A percentile compares a stretch with the other conserved stretches of the same genome.
These are phyloP conservation scores for Aureobasidium sp. DNA, from an alignment of 2,329 filamentous ascomycete genomes.

Conservation along the genomic window DNA sequence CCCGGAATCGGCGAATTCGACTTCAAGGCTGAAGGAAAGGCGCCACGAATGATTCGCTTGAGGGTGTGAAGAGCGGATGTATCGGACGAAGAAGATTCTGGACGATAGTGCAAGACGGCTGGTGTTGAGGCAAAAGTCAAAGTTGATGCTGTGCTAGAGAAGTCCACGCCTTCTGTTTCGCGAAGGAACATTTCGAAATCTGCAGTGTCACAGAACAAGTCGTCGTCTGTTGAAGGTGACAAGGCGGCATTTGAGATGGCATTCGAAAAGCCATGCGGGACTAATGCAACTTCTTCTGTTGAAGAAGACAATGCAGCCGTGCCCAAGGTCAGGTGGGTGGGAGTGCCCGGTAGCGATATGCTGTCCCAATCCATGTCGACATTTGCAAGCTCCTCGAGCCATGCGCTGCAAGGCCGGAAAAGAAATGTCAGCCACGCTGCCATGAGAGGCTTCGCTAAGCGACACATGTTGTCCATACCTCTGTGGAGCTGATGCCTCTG, in stretches of 20 bases:
- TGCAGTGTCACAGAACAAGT: neutral
- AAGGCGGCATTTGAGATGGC: neutral
- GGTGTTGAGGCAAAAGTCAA: neutral
- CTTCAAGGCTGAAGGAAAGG: constrained; percentile 41
- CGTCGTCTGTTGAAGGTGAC: constrained; percentile 3
- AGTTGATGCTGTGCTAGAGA: neutral
- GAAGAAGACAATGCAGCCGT: neutral
- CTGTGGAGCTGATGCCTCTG: neutral
- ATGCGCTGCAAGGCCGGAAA: neutral
- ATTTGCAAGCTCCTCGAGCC: constrained; percentile 9
- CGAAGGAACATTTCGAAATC: neutral
- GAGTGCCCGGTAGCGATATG: constrained; percentile 1
- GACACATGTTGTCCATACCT: neutral
- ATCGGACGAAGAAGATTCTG: neutral
- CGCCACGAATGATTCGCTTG: constrained; percentile 41
- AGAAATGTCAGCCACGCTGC: neutral
- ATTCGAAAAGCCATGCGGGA: neutral
- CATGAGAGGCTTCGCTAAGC: neutral
- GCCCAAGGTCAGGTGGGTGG: neutral
- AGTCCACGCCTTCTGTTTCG: neutral
- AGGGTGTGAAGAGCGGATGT: neutral
- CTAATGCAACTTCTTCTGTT: neutral
- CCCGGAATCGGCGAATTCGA: constrained; percentile 48
- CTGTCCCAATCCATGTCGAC: neutral
- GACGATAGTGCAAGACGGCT: neutral